Percentiles rank a stretch among this genome's conserved stretches.
Conservation (phyloP, 306 rosid genomes). For the Mimosa bimucronata region DNA sequence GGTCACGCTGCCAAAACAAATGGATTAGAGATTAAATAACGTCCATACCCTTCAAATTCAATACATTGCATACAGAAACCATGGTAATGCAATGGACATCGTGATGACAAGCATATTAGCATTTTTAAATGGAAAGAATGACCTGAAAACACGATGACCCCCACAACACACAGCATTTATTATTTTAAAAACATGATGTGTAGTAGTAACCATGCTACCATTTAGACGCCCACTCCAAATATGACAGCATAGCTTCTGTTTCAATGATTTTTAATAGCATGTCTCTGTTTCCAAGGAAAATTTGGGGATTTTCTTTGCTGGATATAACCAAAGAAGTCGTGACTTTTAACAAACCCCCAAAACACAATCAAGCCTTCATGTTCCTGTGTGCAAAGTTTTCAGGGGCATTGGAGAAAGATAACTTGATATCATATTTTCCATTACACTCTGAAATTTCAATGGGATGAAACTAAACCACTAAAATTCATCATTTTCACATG, state of each 20-base stretch:
- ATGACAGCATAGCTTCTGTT: not conserved
- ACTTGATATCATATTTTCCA: not conserved
- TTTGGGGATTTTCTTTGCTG: not conserved
- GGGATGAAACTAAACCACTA: not conserved
- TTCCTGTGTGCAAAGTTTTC: not conserved
- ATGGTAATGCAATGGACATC: not conserved
- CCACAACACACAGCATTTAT: not conserved
- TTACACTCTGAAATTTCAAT: not conserved
- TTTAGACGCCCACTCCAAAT: not conserved
- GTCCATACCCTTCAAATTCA: not conserved
- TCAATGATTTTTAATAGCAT: not conserved
- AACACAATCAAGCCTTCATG: not conserved
- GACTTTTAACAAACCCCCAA: not conserved
- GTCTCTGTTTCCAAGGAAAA: not conserved
- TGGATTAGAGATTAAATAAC: slow-evolving; percentile 9
- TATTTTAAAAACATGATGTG: not conserved
- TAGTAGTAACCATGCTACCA: not conserved
- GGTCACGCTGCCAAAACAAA: slow-evolving; percentile 60
- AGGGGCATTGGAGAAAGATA: not conserved
- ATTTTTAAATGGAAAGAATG: not conserved
- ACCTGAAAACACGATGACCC: not conserved
- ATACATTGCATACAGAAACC: not conserved
- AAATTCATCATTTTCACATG: not conserved
- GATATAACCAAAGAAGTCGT: not conserved
- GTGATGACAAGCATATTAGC: not conserved